A percentile compares a stretch with the other conserved stretches of the same genome.
These are phyloP conservation scores for Beauveria medogensis DNA, from an alignment of 2,329 filamentous ascomycete genomes.

Conservation along the genomic window DNA sequence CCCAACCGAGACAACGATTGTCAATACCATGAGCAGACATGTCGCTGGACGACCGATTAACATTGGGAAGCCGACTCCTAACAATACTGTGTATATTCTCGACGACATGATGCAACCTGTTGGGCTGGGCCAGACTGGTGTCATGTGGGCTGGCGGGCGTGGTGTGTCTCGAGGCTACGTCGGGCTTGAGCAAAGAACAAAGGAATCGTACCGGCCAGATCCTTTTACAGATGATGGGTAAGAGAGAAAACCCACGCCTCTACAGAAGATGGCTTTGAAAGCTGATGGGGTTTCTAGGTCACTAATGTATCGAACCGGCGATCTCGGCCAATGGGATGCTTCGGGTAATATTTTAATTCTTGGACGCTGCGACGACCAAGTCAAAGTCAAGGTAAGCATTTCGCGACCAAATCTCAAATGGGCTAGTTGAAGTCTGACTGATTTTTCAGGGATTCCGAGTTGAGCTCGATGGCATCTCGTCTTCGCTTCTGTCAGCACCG, in stretches of 20 bases:
- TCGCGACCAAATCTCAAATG: background rate
- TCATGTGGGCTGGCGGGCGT: conserved; percentile 49
- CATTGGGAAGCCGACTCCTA: conserved; percentile 48
- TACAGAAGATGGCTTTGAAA: background rate
- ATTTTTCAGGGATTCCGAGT: conserved; percentile 44
- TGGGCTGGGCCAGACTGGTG: conserved; percentile 37
- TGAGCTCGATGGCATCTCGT: conserved; percentile 49
- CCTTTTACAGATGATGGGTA: conserved; percentile 44
- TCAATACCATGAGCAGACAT: conserved; percentile 49
- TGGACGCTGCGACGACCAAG: conserved; percentile 52
- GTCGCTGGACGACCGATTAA: conserved; percentile 36
- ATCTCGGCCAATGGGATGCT: conserved; percentile 45
- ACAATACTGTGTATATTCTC: conserved; percentile 48
- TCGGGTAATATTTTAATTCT: conserved; percentile 47
- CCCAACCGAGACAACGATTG: conserved; percentile 51
- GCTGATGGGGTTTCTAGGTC: conserved; percentile 21
- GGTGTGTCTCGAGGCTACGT: conserved; percentile 50
- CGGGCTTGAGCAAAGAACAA: conserved; percentile 42
- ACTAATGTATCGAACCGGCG: conserved; percentile 53
- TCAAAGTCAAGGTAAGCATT: conserved; percentile 45
- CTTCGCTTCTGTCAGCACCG: conserved; percentile 37
- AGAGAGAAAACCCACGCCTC: background rate
- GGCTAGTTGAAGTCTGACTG: too few species aligned
- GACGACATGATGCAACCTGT: conserved; percentile 38
- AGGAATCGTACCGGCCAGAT: conserved; percentile 40